These are phyloP conservation scores for Calonectria honghensis DNA, from an alignment of 2,329 filamentous ascomycete genomes.

Conservation along the genomic window DNA sequence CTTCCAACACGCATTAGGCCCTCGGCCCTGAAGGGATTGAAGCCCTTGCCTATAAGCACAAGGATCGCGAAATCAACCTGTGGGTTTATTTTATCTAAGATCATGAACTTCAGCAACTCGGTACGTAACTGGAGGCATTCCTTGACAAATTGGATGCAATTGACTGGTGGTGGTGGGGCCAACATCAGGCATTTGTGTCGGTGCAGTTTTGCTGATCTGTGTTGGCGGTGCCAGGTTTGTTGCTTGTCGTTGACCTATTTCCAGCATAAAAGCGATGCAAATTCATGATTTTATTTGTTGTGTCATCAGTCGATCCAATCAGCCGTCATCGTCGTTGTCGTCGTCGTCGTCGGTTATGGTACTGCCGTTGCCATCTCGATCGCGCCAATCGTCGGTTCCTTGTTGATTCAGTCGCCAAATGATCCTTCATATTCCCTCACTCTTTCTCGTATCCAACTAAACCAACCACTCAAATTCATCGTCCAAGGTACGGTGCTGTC, in stretches of 20 bases:
- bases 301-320: background rate
- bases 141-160: conserved; percentile 25
- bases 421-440: background rate
- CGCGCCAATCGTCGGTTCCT: background rate
- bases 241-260: background rate
- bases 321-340: background rate
- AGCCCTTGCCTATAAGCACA: conserved; percentile 7
- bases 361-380: background rate
- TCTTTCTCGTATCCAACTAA: conserved; percentile 8
- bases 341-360: conserved; percentile 7
- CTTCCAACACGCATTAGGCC: background rate
- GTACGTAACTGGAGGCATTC: conserved; percentile 16
- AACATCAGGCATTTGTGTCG: conserved; percentile 22
- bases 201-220: background rate
- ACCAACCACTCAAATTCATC: background rate
- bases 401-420: background rate
- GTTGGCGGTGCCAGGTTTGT: background rate
- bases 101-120: conserved; percentile 20
- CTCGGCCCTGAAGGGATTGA: conserved; percentile 2
- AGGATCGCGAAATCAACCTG: conserved; percentile 6
- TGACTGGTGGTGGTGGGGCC: conserved; percentile 21
- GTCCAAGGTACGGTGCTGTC: background rate
- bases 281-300: background rate
- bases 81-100: conserved; percentile 22
- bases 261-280: conserved; percentile 16